Base-by-base conservation (phyloP, 75 land plant genomes). In the Adiantum capillusveneris region DNA sequence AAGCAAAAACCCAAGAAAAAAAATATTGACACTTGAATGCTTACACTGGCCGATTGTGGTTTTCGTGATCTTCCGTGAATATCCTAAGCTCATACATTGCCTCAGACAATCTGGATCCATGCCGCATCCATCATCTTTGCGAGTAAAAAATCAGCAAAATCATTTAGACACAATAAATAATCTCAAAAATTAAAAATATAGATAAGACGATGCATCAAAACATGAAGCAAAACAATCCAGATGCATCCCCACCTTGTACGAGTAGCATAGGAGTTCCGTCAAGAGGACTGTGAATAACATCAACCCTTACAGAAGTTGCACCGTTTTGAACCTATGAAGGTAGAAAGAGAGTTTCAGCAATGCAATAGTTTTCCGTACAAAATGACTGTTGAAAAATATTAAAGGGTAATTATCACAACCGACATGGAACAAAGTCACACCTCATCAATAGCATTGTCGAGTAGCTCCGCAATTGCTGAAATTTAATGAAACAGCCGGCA, bases 41-140 rank as follows among this genome's bases (percentile, higher is more conserved):
- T 21, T 78, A 91, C 97, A 91, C 60, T 84, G 85, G 50, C 97
- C 92, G 64, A 91, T 91, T 0, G 81, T 66, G 13, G 83, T 68
- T 25, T 74, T 77, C 31, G 75, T 54, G 27, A 70, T 76, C 65
- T 87, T 91, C 43, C 78, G 73, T 44, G 97, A 87, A 43, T 84
- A 91, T 7, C 97, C 97, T 78, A 91, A 81, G 63, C 97, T 91
- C 83, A 91, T 77, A 63, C 97, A 91, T 0, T 71, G 63, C 12
- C 92, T 65, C 64, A 91, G 69, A 31, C 69, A 71, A 52, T 79
- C 85, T 31, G 92, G 92, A 25, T 73, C 76, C 97, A 91, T 91
- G 52, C 97, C 97, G 51, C 97, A 88, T 49, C 97, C 97, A 78
- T 91, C 88, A 79, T 91, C 97, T 91, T n/a, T n/a, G n/a, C n/a